These are phyloP conservation scores for Hyparrhenia diplandra DNA, from an alignment of 176 grass and related monocot genomes.

Conservation along the genomic window DNA sequence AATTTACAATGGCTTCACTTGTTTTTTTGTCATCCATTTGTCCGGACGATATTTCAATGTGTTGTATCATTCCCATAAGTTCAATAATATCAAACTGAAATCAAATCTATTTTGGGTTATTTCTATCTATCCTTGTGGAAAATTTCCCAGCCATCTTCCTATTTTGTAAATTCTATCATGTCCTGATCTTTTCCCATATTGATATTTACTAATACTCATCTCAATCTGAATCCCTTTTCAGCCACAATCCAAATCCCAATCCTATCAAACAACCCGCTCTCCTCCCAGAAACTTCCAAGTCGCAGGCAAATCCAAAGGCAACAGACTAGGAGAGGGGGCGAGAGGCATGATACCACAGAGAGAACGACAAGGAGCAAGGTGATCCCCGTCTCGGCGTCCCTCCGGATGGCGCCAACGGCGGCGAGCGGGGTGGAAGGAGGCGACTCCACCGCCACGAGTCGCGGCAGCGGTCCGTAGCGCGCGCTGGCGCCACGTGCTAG, in stretches of 20 bases:
- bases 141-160: no score
- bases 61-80: background rate
- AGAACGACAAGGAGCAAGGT: constrained; percentile 27
- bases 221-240: no score
- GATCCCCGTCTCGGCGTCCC: constrained; percentile 27
- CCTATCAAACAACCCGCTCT: background rate
- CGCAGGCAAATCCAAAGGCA: background rate
- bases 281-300: background rate
- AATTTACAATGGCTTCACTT: no score
- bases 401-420: background rate
- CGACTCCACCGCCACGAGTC: constrained; percentile 23
- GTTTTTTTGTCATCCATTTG: background rate
- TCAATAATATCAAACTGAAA: background rate
- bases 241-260: background rate
- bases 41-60: background rate
- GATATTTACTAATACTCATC: no score
- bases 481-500: background rate
- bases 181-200: no score
- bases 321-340: background rate
- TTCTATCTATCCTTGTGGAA: background rate
- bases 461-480: background rate
- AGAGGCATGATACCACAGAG: background rate
- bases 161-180: no score
- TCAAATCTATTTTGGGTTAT: background rate
- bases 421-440: constrained; percentile 15